Base-by-base conservation (phyloP, 768 basidiomycete species). In the Astraeus odoratus region DNA sequence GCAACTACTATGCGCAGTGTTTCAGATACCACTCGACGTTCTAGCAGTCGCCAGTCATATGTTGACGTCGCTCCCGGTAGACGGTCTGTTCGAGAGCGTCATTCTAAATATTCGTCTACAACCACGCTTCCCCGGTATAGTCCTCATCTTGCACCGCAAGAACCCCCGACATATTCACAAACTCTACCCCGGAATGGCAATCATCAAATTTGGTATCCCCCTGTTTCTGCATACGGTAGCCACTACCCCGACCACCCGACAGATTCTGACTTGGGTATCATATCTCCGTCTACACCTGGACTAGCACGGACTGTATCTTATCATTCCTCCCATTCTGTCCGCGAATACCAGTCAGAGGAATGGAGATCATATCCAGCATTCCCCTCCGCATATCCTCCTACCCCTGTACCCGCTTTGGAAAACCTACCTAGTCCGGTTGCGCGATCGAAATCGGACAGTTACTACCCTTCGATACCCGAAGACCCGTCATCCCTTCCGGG, bases 361-460 rank as follows among this genome's bases (percentile, higher is more conserved):
- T 87, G 83, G 83, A 66, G 81, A 46, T 67, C 76, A 57, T 88
- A 86, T 52, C 84, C 84, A 10, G 69, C 80, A 15, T 81, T 86
- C 42, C 86, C 86, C 24, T 78, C 86, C 4, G 86, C 86, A 26
- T 88, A 88, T 55, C 85, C 84, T 8, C 71, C 82, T 0, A 86
- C 82, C 12, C 84, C 83, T 9, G 52, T 78, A n/a, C 66, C 66
- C 18, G 60, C 63, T 15, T 60, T 69, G 3, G 54, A 67, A 20
- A 60, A 57, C 16, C 65, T 68, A 38, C 66, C 60, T 47, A 40
- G 36, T 8, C 57, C 45, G 16, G 41, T 51, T 15, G 47, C 41
- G 8, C 24, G 46, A 12, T 10, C 43, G 12, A 44, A 44, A 26
- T 43, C 40, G 19, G 40, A 46, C 27, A 20, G 18, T 18, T 40